These are phyloP conservation scores for Lipomyces yarrowii DNA, from an alignment of 1,139 yeast genomes.

Conservation along the genomic window DNA sequence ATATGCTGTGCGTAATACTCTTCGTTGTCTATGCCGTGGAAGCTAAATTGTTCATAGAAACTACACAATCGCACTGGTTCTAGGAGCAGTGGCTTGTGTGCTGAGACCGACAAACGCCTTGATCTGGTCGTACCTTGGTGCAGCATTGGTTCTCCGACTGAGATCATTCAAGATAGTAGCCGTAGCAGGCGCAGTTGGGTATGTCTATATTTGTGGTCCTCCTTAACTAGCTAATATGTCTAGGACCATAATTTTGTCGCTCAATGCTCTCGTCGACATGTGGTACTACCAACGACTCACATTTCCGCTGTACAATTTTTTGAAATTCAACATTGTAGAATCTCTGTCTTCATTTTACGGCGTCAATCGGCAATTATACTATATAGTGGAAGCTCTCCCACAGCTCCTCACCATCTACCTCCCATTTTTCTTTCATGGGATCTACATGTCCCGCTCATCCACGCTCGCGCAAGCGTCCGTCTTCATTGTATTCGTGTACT, in stretches of 20 bases:
- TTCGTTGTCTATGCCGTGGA: background rate
- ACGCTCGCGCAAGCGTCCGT: slow-evolving; percentile 42
- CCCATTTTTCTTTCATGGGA: slow-evolving; percentile 59
- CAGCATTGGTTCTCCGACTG: slow-evolving; percentile 39
- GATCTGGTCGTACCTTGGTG: slow-evolving; percentile 70
- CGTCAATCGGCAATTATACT: slow-evolving; percentile 81
- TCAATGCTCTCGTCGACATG: slow-evolving; percentile 56
- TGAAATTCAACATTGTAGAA: slow-evolving; percentile 73
- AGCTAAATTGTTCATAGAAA: background rate
- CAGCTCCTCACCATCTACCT: slow-evolving; percentile 65
- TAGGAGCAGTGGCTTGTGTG: slow-evolving; percentile 63
- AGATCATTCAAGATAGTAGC: slow-evolving; percentile 12
- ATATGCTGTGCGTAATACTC: slow-evolving; percentile 6
- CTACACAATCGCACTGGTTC: slow-evolving; percentile 38
- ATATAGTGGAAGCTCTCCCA: slow-evolving; percentile 80
- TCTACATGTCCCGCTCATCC: slow-evolving; percentile 37
- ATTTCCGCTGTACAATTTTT: slow-evolving; percentile 68
- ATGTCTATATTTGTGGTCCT: background rate
- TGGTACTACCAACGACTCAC: slow-evolving; percentile 60
- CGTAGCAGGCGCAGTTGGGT: slow-evolving; percentile 29
- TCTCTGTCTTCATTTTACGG: slow-evolving; percentile 86
- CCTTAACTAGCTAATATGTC: slow-evolving; percentile 11
- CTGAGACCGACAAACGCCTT: slow-evolving; percentile 83
- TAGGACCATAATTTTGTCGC: slow-evolving; percentile 40
- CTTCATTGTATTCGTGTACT: slow-evolving; percentile 56